phyloP scores from a whole-genome alignment of 2,329 filamentous ascomycete genomes.

The Sporothrix schenckii region DNA sequence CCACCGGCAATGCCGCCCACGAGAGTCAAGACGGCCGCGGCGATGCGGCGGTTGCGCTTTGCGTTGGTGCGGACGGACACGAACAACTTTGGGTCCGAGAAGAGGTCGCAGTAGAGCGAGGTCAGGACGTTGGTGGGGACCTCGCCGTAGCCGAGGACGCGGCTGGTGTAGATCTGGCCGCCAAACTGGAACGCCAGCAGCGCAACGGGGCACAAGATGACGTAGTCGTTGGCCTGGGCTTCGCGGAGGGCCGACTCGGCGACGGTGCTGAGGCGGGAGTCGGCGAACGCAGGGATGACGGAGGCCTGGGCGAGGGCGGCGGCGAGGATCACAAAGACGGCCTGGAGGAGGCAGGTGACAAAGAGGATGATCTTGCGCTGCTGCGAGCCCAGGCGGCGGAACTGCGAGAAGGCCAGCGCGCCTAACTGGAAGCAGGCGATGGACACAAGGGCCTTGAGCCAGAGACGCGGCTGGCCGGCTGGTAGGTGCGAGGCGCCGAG shows the following conservation, averaged over 20 bases:
- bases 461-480: conserved; percentile 58
- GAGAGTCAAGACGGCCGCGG: conserved; percentile 54
- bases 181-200: conserved; percentile 59
- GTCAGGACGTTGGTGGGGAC: conserved; percentile 61
- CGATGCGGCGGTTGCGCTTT: conserved; percentile 55
- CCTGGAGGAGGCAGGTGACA: conserved; percentile 59
- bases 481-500: conserved; percentile 62
- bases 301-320: conserved; percentile 56
- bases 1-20: conserved; percentile 56
- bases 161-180: conserved; percentile 58
- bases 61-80: conserved; percentile 49
- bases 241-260: conserved; percentile 46
- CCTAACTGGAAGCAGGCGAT: conserved; percentile 72
- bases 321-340: conserved; percentile 53
- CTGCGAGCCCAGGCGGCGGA: conserved; percentile 59
- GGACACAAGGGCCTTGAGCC: conserved; percentile 72
- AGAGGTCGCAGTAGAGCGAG: conserved; percentile 57
- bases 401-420: conserved; percentile 69
- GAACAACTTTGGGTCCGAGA: conserved; percentile 56
- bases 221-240: conserved; percentile 45
- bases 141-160: conserved; percentile 57
- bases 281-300: conserved; percentile 50
- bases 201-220: conserved; percentile 45
- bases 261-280: conserved; percentile 36
- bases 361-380: conserved; percentile 65